Percentiles rank a stretch among this genome's conserved stretches.
Evolutionary conservation across 257 asterid genomes (phyloP).

Genomic region (Solanum sejunctum): DNA sequence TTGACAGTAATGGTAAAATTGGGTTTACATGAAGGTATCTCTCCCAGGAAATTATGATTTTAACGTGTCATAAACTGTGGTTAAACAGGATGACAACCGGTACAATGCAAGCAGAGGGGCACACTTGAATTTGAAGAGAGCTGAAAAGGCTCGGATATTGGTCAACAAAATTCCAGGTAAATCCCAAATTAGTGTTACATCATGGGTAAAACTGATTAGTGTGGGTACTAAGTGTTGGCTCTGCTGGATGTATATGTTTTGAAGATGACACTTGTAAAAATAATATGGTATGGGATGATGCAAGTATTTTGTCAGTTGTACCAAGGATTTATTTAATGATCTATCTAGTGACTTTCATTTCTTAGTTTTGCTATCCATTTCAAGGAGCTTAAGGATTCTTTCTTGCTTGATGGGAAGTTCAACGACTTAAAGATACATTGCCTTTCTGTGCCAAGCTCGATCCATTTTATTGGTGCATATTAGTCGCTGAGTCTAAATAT

Average conservation of each 20-base stretch:
- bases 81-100: conserved; percentile 35
- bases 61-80: neutral
- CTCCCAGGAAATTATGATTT: neutral
- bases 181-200: neutral
- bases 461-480: neutral
- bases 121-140: conserved; percentile 41
- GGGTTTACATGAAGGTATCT: neutral
- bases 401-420: neutral
- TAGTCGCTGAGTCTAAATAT: neutral
- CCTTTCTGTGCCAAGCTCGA: neutral
- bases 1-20: neutral
- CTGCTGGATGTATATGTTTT: neutral
- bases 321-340: neutral
- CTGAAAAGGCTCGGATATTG: conserved; percentile 41
- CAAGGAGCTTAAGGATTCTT: neutral
- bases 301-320: neutral
- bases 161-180: conserved; percentile 45
- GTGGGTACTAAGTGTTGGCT: neutral
- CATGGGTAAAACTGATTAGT: neutral
- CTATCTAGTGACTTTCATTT: neutral
- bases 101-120: conserved; percentile 48
- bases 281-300: neutral
- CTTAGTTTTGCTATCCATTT: neutral
- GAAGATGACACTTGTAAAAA: neutral
- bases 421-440: neutral